Conservation (phyloP, 2,329 filamentous ascomycete genomes). For the Hymenoscyphus fraxineus region DNA sequence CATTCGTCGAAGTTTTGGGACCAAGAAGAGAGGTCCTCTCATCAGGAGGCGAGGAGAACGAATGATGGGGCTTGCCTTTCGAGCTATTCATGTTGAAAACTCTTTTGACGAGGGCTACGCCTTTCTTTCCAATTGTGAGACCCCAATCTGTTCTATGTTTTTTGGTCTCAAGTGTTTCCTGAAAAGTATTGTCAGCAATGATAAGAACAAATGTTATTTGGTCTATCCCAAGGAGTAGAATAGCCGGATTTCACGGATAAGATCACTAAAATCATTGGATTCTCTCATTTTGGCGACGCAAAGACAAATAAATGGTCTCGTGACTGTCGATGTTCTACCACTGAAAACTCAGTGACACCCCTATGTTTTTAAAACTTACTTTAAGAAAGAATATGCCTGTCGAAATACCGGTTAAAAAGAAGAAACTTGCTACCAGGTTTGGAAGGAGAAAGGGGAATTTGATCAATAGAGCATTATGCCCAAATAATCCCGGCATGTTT, state of each 20-base stretch:
- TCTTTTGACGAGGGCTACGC: slow-evolving; percentile 43
- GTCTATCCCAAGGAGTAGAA: background rate
- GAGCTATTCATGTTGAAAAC: slow-evolving; percentile 15
- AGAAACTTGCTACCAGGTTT: slow-evolving; percentile 70
- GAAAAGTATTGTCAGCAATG: background rate
- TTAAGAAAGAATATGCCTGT: slow-evolving; percentile 75
- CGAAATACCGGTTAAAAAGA: slow-evolving; percentile 75
- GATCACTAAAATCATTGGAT: background rate
- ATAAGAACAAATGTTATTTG: background rate
- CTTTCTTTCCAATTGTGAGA: slow-evolving; percentile 63
- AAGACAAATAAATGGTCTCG: background rate
- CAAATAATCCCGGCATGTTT: slow-evolving; percentile 69
- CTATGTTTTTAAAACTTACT: slow-evolving; percentile 37
- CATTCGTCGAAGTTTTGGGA: slow-evolving; percentile 28
- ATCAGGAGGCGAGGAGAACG: slow-evolving; percentile 43
- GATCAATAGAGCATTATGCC: slow-evolving; percentile 62
- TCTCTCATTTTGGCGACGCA: background rate
- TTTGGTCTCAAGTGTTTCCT: slow-evolving; percentile 77
- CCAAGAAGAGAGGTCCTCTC: slow-evolving; percentile 55
- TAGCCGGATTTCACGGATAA: background rate
- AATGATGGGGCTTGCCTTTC: slow-evolving; percentile 21
- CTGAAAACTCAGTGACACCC: background rate
- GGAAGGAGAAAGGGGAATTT: slow-evolving; percentile 79
- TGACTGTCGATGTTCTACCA: background rate
- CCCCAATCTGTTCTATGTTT: slow-evolving; percentile 71